Evolutionary conservation across 2,329 filamentous ascomycete genomes (phyloP).

Genomic region (Phialocephala subalpina): DNA sequence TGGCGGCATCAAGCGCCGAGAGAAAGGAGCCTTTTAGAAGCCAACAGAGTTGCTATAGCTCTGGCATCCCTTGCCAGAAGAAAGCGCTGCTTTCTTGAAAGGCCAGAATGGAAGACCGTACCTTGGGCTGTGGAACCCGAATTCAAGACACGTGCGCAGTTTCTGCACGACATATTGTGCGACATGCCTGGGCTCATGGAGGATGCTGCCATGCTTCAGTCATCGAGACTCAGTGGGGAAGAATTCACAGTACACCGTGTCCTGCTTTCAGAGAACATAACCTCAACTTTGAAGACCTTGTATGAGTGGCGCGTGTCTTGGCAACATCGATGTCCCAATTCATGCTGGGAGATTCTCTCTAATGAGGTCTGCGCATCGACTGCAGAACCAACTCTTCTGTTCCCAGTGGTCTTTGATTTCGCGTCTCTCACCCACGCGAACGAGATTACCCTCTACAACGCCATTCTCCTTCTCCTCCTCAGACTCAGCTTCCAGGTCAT

Average conservation of each 20-base stretch:
- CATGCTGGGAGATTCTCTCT: constrained; percentile 12
- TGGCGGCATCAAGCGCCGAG: constrained; percentile 7
- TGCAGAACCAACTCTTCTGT: not conserved
- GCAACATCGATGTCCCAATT: constrained; percentile 10
- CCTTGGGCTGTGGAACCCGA: constrained; percentile 19
- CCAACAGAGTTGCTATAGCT: constrained; percentile 7
- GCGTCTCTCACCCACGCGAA: not conserved
- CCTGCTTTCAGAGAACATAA: constrained; percentile 7
- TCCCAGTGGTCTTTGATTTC: not conserved
- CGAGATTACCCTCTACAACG: constrained; percentile 18
- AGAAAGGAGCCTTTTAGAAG: constrained; percentile 16
- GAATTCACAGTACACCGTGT: not conserved
- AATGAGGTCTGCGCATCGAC: not conserved
- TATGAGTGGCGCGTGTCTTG: constrained; percentile 17
- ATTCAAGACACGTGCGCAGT: constrained; percentile 3
- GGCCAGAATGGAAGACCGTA: constrained; percentile 20
- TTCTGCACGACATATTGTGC: constrained; percentile 22
- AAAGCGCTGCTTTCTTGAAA: constrained; percentile 24
- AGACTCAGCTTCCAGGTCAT: constrained; percentile 10
- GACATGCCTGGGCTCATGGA: constrained; percentile 24
- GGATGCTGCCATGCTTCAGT: constrained; percentile 12
- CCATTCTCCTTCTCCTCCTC: constrained; percentile 15
- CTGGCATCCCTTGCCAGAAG: constrained; percentile 12
- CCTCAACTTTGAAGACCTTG: constrained; percentile 1
- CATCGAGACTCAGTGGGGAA: not conserved